Conservation (phyloP, 2,329 filamentous ascomycete species). For the Aspergillus sp. region DNA sequence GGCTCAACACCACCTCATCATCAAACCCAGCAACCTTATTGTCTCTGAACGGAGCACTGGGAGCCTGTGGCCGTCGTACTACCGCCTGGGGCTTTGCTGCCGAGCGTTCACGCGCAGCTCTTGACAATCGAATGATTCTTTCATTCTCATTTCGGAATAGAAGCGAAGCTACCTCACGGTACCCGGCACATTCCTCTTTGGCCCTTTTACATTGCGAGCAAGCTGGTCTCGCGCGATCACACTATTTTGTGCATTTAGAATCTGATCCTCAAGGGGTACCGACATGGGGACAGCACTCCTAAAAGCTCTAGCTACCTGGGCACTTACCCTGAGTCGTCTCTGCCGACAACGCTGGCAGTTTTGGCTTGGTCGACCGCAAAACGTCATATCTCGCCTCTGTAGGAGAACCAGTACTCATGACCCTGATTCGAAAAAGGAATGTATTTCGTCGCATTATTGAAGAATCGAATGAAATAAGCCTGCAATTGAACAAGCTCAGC, state of each 20-base stretch:
- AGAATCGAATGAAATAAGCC: too few species aligned
- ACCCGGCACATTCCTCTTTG: slow-evolving; percentile 30
- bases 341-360: slow-evolving; percentile 25
- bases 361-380: slow-evolving; percentile 25
- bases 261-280: too few species aligned
- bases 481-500: too few species aligned
- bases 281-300: too few species aligned
- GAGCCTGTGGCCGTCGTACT: neutral
- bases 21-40: neutral
- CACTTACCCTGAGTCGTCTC: slow-evolving; percentile 26
- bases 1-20: neutral
- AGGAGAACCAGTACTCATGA: too few species aligned
- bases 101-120: slow-evolving; percentile 17
- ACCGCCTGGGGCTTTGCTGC: slow-evolving; percentile 8
- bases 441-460: too few species aligned
- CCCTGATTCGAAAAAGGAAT: too few species aligned
- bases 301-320: too few species aligned
- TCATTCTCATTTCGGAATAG: slow-evolving; percentile 32
- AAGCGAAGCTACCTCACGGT: slow-evolving; percentile 28
- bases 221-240: slow-evolving; percentile 26
- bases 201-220: slow-evolving; percentile 34
- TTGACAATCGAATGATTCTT: slow-evolving; percentile 21
- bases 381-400: slow-evolving; percentile 19
- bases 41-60: neutral
- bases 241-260: slow-evolving; percentile 16